Conservation (phyloP, 2,329 filamentous ascomycete species). For the Emmonsiellopsis sp. region DNA sequence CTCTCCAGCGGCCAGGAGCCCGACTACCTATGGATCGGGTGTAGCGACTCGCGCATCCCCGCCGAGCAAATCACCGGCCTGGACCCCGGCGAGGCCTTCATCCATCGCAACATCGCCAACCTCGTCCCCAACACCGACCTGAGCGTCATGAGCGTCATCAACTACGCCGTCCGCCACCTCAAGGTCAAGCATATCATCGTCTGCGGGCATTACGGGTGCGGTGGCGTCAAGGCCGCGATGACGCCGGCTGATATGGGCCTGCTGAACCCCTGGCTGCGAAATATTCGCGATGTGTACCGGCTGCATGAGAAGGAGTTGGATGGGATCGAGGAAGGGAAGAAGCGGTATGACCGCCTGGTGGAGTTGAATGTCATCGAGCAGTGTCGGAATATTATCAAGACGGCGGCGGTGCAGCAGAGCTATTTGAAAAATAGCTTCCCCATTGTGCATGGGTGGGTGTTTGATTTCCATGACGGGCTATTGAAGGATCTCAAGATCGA, state of each 20-base stretch:
- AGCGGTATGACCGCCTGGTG: conserved; percentile 19
- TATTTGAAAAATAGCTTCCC: conserved; percentile 56
- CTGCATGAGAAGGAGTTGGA: conserved; percentile 61
- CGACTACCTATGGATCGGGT: conserved; percentile 51
- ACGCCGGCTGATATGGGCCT: conserved; percentile 60
- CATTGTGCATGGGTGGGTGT: conserved; percentile 66
- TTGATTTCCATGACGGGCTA: conserved; percentile 58
- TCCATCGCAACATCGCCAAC: conserved; percentile 26
- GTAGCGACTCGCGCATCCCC: conserved; percentile 22
- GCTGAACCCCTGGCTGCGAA: conserved; percentile 64
- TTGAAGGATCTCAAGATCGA: conserved; percentile 57
- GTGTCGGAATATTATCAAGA: conserved; percentile 30
- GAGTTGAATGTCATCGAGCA: conserved; percentile 23
- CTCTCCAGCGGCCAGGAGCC: conserved; percentile 56
- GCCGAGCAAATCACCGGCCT: conserved; percentile 25
- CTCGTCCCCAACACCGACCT: conserved; percentile 22
- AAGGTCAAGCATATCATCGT: conserved; percentile 60
- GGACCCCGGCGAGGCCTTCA: conserved; percentile 24
- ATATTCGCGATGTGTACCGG: conserved; percentile 65
- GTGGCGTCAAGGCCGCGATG: conserved; percentile 53
- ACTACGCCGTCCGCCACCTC: conserved; percentile 23
- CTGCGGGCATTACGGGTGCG: conserved; percentile 60
- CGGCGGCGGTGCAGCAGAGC: conserved; percentile 47
- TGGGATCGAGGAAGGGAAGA: conserved; percentile 7
- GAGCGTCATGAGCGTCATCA: conserved; percentile 22